A percentile compares a stretch with the other conserved stretches of the same genome.
Conservation (phyloP, 352 stramenopile species). For the Globisporangium megalacanthum region DNA sequence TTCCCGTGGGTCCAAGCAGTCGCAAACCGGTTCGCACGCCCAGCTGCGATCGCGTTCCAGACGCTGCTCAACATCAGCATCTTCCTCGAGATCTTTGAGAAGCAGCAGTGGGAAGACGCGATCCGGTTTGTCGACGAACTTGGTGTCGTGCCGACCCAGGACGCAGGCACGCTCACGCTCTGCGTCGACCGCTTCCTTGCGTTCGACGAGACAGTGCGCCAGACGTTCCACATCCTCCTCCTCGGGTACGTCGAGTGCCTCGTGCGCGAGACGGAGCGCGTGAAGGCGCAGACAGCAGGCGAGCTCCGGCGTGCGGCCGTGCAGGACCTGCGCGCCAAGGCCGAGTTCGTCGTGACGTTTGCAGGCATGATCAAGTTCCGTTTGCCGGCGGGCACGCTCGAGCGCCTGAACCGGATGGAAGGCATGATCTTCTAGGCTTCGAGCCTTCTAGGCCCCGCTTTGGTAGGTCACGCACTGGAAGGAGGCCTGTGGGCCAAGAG, state of each 20-base stretch:
- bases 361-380: constrained; percentile 88
- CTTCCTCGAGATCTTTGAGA: constrained; percentile 81
- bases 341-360: constrained; percentile 82
- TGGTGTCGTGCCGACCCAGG: constrained; percentile 60
- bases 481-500: background rate
- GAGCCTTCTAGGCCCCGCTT: constrained; percentile 15
- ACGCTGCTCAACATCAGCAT: constrained; percentile 84
- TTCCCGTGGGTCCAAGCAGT: constrained; percentile 78
- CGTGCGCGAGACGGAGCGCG: constrained; percentile 70
- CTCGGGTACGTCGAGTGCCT: constrained; percentile 86
- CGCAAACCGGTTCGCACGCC: constrained; percentile 65
- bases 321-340: constrained; percentile 57
- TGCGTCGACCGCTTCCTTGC: constrained; percentile 83
- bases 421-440: constrained; percentile 82
- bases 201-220: constrained; percentile 74
- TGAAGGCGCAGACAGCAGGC: constrained; percentile 63
- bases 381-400: constrained; percentile 71
- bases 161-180: constrained; percentile 46
- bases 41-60: constrained; percentile 73
- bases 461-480: no score
- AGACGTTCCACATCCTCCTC: constrained; percentile 83
- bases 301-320: constrained; percentile 45
- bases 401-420: constrained; percentile 84
- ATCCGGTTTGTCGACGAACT: constrained; percentile 80
- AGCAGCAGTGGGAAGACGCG: constrained; percentile 78